These are phyloP conservation scores for Russula sp. DNA, from an alignment of 768 basidiomycete species.

Conservation along the genomic window DNA sequence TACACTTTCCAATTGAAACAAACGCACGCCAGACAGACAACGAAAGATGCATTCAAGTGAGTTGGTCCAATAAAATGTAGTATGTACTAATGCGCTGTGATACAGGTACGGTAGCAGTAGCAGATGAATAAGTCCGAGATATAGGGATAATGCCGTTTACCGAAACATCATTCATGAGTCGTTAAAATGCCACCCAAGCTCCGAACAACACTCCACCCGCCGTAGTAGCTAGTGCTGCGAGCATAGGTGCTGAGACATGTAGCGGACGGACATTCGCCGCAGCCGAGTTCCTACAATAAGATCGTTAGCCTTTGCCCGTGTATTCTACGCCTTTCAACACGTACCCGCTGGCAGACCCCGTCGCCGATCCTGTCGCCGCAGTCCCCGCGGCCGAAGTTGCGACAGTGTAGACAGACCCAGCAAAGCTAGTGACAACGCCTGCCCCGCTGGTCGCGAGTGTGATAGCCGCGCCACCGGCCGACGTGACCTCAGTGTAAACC, in stretches of 20 bases:
- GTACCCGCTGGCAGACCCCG: neutral
- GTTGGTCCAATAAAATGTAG: too few relatives aligned
- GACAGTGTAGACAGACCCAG: slow-evolving; percentile 18
- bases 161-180: too few relatives aligned
- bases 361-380: neutral
- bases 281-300: neutral
- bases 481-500: slow-evolving; percentile 17
- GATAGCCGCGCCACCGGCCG: slow-evolving; percentile 16
- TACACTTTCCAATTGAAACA: too few relatives aligned
- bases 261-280: neutral
- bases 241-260: neutral
- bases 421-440: slow-evolving; percentile 18
- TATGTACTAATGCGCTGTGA: too few relatives aligned
- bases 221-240: slow-evolving; percentile 15
- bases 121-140: too few relatives aligned
- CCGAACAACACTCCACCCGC: slow-evolving; percentile 16
- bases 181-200: slow-evolving; percentile 16
- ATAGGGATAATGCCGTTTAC: too few relatives aligned
- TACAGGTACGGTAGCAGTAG: too few relatives aligned
- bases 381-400: slow-evolving; percentile 10
- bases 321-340: neutral
- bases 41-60: too few relatives aligned
- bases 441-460: slow-evolving; percentile 18
- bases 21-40: too few relatives aligned
- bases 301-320: neutral